Evolutionary conservation across 169 alveolate genomes (phyloP), one percentile per base, ranked within the genome.

Genomic region (Plasmodium vivax): DNA sequence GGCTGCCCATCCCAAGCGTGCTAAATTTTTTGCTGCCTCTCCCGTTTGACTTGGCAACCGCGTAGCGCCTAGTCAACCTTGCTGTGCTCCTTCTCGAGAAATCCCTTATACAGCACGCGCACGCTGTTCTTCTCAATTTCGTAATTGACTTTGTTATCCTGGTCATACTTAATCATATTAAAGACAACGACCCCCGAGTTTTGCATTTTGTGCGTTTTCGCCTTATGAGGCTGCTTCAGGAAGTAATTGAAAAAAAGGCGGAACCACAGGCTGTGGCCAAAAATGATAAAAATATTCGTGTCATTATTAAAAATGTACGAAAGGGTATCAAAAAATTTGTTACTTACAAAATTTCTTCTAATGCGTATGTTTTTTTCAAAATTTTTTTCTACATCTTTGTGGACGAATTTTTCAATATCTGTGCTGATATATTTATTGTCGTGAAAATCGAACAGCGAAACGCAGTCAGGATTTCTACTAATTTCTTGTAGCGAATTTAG

Each of bases 181-280:
- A 88, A 88, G 27, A 88, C 94, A 19, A 88, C 56, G 19, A 88
- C 27, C n/a, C 83, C 82, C 9, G 94, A 79, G 75, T 88, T 88
- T 30, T 88, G 38, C 3, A 88, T 58, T 80, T 88, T 88, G 72
- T 77, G 38, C 14, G 94, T 88, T 88, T 88, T 88, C 0, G 90
- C 87, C 27, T 38, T 88, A 73, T 88, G 94, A 10, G 90, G 45
- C 34, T 23, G 14, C 56, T 79, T 88, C n/a, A 88, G 51, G 58
- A 79, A 88, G 71, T 79, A 58, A 41, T 88, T 88, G 72, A 88
- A 88, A 62, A 88, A 88, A 7, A 79, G 12, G 12, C 30, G 71
- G 74, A 88, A 88, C 94, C 94, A 88, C 34, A 79, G 34, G 51
- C 94, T 88, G 72, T 88, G 94, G 4, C 94, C 94, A 88, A 88